A percentile compares a stretch with the other conserved stretches of the same genome.
Conservation (phyloP, 2,329 filamentous ascomycete species). For the Xylaria arbuscula region DNA sequence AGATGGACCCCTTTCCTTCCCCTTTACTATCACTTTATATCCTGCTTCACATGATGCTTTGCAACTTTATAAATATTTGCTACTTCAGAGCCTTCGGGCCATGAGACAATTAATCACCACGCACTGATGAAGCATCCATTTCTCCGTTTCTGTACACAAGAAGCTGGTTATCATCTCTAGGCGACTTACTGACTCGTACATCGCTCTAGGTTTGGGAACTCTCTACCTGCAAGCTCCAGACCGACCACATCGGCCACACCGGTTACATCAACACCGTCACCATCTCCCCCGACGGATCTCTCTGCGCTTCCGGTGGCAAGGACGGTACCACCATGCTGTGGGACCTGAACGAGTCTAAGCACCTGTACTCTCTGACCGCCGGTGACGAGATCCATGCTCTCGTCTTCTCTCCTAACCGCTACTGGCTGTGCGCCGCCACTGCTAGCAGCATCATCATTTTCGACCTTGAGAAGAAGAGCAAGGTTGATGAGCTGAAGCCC, state of each 20-base stretch:
- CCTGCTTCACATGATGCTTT: slow-evolving; percentile 84
- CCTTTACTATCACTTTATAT: background rate
- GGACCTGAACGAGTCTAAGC: slow-evolving; percentile 99
- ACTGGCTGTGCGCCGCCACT: slow-evolving; percentile 99
- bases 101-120: slow-evolving; percentile 98
- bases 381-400: slow-evolving; percentile 99
- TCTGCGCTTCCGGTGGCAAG: slow-evolving; percentile 99
- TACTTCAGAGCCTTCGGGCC: slow-evolving; percentile 99
- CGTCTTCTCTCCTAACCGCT: slow-evolving; percentile 99
- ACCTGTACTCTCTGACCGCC: slow-evolving; percentile 99
- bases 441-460: slow-evolving; percentile 99
- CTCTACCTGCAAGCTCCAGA: slow-evolving; percentile 98
- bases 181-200: slow-evolving; percentile 44
- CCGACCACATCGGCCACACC: slow-evolving; percentile 99
- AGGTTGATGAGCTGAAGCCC: slow-evolving; percentile 99
- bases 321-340: slow-evolving; percentile 99
- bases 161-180: background rate
- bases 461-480: slow-evolving; percentile 99
- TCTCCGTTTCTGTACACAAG: slow-evolving; percentile 13
- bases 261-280: slow-evolving; percentile 99
- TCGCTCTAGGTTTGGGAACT: slow-evolving; percentile 92
- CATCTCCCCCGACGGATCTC: slow-evolving; percentile 98
- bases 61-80: slow-evolving; percentile 94
- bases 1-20: background rate
- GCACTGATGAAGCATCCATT: slow-evolving; percentile 72